Evolutionary conservation across 768 basidiomycete genomes (phyloP).

Genomic region (Postia placenta): DNA sequence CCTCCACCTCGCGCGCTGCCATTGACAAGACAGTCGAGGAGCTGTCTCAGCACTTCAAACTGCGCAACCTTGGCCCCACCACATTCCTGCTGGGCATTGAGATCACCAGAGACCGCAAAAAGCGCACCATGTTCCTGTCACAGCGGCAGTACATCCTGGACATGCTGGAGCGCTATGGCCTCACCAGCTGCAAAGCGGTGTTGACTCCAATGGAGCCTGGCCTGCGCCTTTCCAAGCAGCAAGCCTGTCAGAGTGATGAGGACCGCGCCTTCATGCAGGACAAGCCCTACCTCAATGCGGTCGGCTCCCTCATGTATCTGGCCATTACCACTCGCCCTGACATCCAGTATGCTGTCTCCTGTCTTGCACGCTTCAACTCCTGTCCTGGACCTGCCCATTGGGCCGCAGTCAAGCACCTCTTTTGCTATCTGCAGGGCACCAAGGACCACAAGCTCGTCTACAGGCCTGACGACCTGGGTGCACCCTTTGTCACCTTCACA

Average conservation of each 20-base stretch:
- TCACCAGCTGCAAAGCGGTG: background rate
- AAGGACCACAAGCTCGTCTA: conserved; percentile 5
- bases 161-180: conserved; percentile 7
- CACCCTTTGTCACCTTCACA: conserved; percentile 12
- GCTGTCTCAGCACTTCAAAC: conserved; percentile 5
- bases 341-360: conserved; percentile 19
- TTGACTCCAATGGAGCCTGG: conserved; percentile 9
- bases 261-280: conserved; percentile 3
- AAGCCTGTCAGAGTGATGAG: conserved; percentile 2
- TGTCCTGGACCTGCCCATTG: conserved; percentile 18
- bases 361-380: conserved; percentile 15
- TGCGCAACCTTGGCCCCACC: conserved; percentile 4
- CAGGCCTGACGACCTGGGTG: background rate
- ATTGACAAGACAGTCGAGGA: conserved; percentile 4
- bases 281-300: conserved; percentile 12
- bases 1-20: conserved; percentile 1
- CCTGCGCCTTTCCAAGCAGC: background rate
- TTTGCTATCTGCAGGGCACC: conserved; percentile 20
- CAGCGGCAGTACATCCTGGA: conserved; percentile 12
- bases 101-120: conserved; percentile 14
- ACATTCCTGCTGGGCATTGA: conserved; percentile 18
- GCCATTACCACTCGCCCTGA: conserved; percentile 24
- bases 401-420: conserved; percentile 17
- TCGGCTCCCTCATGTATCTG: conserved; percentile 27
- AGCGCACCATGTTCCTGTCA: conserved; percentile 15